Percentiles rank a stretch among this genome's conserved stretches.
Evolutionary conservation across 2,329 filamentous ascomycete genomes (phyloP).

Genomic region (Septoria petroselini): DNA sequence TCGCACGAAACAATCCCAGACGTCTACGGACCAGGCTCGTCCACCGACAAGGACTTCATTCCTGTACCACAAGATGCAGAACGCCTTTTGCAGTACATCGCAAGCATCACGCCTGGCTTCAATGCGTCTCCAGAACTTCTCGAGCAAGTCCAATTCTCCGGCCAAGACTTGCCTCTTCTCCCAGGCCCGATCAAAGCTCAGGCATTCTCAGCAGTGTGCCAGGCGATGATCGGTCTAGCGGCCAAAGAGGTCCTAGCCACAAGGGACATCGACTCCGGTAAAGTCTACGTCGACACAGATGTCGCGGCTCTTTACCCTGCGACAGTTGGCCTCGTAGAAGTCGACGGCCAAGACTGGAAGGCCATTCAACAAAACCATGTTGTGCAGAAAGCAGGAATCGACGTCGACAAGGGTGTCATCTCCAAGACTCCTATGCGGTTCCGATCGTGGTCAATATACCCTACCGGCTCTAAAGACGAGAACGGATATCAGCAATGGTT

Average conservation of each 20-base stretch:
- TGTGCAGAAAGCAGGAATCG: constrained; percentile 27
- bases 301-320: constrained; percentile 49
- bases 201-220: constrained; percentile 43
- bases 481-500: constrained; percentile 41
- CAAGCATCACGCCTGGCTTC: constrained; percentile 43
- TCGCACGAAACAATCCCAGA: constrained; percentile 18
- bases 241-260: constrained; percentile 42
- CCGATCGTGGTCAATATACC: constrained; percentile 48
- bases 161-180: constrained; percentile 42
- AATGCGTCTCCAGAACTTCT: constrained; percentile 38
- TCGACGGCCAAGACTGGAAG: constrained; percentile 41
- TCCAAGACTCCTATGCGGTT: constrained; percentile 43
- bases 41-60: constrained; percentile 40
- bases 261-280: constrained; percentile 28
- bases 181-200: constrained; percentile 47
- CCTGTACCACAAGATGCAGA: constrained; percentile 41
- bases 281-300: constrained; percentile 48
- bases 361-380: constrained; percentile 33
- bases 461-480: constrained; percentile 45
- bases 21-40: constrained; percentile 44
- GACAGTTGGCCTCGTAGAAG: constrained; percentile 40
- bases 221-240: constrained; percentile 47
- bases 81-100: constrained; percentile 42
- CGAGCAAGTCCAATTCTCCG: constrained; percentile 42
- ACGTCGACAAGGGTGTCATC: constrained; percentile 37